These are phyloP conservation scores for Telfairia occidentalis DNA, from an alignment of 331 rosid genomes.

Conservation along the genomic window DNA sequence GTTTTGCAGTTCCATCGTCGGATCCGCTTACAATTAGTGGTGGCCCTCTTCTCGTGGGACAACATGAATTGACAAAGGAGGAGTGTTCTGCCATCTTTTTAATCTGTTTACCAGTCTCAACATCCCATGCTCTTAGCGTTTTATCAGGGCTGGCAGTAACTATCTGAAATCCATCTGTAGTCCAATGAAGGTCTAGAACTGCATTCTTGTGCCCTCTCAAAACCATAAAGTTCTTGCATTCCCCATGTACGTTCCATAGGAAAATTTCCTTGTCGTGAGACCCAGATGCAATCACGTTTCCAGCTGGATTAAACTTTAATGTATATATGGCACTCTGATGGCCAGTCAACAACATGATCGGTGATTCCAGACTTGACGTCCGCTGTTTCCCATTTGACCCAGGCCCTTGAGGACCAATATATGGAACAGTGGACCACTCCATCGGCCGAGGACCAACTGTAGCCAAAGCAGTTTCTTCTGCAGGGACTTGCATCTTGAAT, in stretches of 20 bases:
- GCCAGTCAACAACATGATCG: constrained; percentile 77
- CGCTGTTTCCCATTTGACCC: constrained; percentile 66
- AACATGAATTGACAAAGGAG: constrained; percentile 77
- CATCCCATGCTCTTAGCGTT: constrained; percentile 94
- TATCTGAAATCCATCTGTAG: constrained; percentile 77
- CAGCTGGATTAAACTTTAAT: constrained; percentile 80
- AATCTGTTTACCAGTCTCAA: constrained; percentile 76
- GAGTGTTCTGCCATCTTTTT: constrained; percentile 97
- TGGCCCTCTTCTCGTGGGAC: constrained; percentile 83
- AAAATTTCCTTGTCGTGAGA: constrained; percentile 89
- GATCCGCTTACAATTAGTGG: constrained; percentile 91
- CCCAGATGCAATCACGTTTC: constrained; percentile 82
- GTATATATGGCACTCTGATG: constrained; percentile 88
- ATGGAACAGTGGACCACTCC: constrained; percentile 79
- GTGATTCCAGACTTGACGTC: constrained; percentile 76
- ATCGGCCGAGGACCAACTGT: constrained; percentile 73
- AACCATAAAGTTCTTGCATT: constrained; percentile 90
- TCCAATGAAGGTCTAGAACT: constrained; percentile 93
- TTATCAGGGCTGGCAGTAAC: constrained; percentile 82
- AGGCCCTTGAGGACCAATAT: constrained; percentile 39
- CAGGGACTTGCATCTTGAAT: constrained; percentile 51
- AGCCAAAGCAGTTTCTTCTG: constrained; percentile 61
- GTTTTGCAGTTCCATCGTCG: constrained; percentile 88
- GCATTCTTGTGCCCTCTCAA: constrained; percentile 93
- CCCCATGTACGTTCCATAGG: constrained; percentile 81